Evolutionary conservation across 2,329 filamentous ascomycete species (phyloP), one percentile per base, ranked within the genome.

Genomic region (Penicillium corylophilum): DNA sequence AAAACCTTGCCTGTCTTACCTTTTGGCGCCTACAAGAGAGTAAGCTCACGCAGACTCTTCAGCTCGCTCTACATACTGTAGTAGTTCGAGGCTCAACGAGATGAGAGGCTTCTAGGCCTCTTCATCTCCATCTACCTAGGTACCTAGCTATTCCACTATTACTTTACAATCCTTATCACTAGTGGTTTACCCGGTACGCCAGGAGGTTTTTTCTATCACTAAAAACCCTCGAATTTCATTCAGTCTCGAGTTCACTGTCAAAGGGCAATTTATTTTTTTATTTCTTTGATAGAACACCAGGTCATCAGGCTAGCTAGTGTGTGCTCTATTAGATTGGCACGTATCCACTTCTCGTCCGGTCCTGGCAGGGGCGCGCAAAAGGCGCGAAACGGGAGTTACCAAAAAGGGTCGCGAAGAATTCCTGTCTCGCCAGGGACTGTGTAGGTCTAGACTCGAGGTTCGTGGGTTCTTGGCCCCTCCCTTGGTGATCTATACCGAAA

Each of bases 401-500:
- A 13, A 13, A 38, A 22, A 38, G 16, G 18, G 10, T 38, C 35
- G 16, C 18, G 35, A 38, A 38, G 35, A 38, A 38, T 38, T 20
- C 18, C 18, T n/a, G 35, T 38, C 6, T 38, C 35, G 20, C 16
- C 10, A 38, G 8, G 35, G 35, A 38, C 18, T 38, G 18, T 38
- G 16, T 6, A 38, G 20, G 35, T 38, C 35, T 38, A 38, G 35
- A 38, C 35, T 22, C 35, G 18, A 18, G 35, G 7, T 20, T 12
- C 18, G 16, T 38, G 35, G 18, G 16, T 38, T 5, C 9, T 4
- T 38, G 9, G 9, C 18, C 16, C 9, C 16, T 18, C 51, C 42
- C 42, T 39, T 46, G 38, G 38, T 44, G 42, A 49, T 44, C 31
- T 16, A 16, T 39, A 15, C 47, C 41, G 10, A 45, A 50, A 31